A percentile compares a stretch with the other conserved stretches of the same genome.
phyloP scores from a whole-genome alignment of 257 asterid genomes.

The Petunia axillaris region DNA sequence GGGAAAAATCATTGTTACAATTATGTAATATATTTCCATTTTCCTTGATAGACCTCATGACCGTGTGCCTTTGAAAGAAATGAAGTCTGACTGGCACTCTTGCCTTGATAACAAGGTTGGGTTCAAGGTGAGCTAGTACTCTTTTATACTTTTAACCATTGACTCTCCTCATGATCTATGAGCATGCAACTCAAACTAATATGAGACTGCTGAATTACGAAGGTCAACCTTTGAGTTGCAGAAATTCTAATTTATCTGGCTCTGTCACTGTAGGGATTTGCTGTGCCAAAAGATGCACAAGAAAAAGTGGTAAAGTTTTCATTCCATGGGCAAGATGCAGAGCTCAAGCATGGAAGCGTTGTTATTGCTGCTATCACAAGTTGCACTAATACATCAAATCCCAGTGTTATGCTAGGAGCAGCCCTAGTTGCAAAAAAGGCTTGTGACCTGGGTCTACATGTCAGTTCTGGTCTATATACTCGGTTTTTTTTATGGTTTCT shows the following conservation, averaged over 20 bases:
- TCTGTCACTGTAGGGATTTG: conserved; percentile 70
- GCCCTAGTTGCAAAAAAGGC: conserved; percentile 95
- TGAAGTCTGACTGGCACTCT: conserved; percentile 93
- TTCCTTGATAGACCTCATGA: conserved; percentile 82
- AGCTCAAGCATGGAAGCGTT: conserved; percentile 92
- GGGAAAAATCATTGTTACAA: neutral
- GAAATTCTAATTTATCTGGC: neutral
- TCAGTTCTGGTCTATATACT: conserved; percentile 30
- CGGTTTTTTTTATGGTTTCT: conserved; percentile 25
- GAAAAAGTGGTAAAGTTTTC: conserved; percentile 77
- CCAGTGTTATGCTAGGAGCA: conserved; percentile 98
- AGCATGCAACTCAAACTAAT: conserved; percentile 13
- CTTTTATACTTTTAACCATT: conserved; percentile 6
- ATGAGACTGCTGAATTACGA: conserved; percentile 10
- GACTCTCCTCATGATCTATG: neutral
- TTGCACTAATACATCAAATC: conserved; percentile 97
- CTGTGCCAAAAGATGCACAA: conserved; percentile 82
- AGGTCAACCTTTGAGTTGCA: conserved; percentile 1
- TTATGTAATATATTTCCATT: conserved; percentile 5
- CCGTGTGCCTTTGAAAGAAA: conserved; percentile 79
- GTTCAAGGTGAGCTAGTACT: conserved; percentile 68
- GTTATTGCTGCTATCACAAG: conserved; percentile 97
- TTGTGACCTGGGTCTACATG: conserved; percentile 81
- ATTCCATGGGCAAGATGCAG: conserved; percentile 83
- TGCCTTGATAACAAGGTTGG: conserved; percentile 93